Evolutionary conservation across 192 early-diverging fungal genomes (phyloP).

Genomic region (Geranomyces michiganensis): DNA sequence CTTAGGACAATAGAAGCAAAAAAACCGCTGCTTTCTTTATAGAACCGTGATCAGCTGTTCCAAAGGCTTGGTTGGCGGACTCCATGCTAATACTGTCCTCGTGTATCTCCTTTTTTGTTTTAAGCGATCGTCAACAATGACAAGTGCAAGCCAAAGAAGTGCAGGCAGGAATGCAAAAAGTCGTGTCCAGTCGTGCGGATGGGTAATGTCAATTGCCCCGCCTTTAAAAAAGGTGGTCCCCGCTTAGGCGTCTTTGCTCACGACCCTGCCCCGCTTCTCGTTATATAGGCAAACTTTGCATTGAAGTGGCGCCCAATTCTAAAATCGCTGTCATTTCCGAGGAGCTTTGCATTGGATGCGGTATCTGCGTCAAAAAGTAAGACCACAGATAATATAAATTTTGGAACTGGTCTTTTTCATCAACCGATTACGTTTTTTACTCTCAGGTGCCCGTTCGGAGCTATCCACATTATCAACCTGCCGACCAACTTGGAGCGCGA

Average conservation of each 20-base stretch:
- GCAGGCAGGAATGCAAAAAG: constrained; percentile 97
- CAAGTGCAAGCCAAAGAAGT: constrained; percentile 99
- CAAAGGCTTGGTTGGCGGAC: no score
- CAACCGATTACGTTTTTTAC: no score
- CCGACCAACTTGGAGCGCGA: constrained; percentile 93
- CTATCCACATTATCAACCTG: constrained; percentile 95
- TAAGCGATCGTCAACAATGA: constrained; percentile 87
- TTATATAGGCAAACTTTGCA: constrained; percentile 91
- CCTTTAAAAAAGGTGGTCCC: no score
- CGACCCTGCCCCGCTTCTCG: no score
- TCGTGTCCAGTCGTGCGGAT: constrained; percentile 94
- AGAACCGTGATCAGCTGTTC: no score
- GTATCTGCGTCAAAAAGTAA: constrained; percentile 93
- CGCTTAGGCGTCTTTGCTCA: not conserved
- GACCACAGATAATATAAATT: no score
- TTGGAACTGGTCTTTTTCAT: no score
- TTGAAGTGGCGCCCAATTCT: constrained; percentile 81
- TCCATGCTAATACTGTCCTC: no score
- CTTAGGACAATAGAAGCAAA: not conserved
- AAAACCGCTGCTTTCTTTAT: not conserved
- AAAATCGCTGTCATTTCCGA: constrained; percentile 95
- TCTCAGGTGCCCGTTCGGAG: constrained; percentile 90
- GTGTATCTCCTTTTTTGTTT: constrained; percentile 15
- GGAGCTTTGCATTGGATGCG: constrained; percentile 96
- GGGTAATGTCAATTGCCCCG: constrained; percentile 73